Base-by-base conservation (phyloP, 495 filamentous ascomycete genomes). In the Aspergillus egyptiacus region DNA sequence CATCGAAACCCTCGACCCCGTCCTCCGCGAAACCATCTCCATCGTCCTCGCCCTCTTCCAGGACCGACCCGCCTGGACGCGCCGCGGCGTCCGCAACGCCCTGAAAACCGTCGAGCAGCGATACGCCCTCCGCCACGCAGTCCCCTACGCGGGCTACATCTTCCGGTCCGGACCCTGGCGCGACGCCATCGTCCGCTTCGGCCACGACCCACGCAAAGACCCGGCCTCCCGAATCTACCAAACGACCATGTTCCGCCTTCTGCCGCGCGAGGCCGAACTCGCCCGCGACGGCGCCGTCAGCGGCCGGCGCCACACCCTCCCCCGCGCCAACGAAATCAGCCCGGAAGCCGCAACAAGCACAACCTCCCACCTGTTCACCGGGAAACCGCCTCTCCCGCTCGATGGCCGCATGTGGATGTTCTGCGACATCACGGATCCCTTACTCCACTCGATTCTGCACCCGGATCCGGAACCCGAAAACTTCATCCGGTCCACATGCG, bases 401-500 rank as follows among this genome's bases (percentile, higher is more conserved):
- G 88, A 93, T 58, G 90, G 90, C 2, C 86, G 89, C 37, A 81
- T 89, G 48, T 98, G 88, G 84, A 93, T 96, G 72, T 75, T 91
- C 24, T 94, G 91, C 68, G 93, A 98, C 63, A 84, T 98, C 48
- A 81, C 78, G 0, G 91, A 96, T 58, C 86, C 89, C 0, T 57
- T 91, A 7, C 61, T 91, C 15, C 55, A 49, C 61, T 53, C 49
- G 53, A 66, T 67, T 14, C 48, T 70, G 37, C 66, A 62, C 41
- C 61, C 7, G 18, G 24, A 34, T 49, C 18, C 15, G 2, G 35
- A 18, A 30, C 41, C 40, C 30, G 20, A 50, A n/a, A 56, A 40
- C 3, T 67, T 66, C 32, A 51, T 80, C 10, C 68, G 74, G 13
- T 19, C 55, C 3, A 66, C 66, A 3, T 84, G 76, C 60, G 79